A percentile compares a stretch with the other conserved stretches of the same genome.
Evolutionary conservation across 2,329 filamentous ascomycete genomes (phyloP).

Genomic region (Colletotrichum costaricense): DNA sequence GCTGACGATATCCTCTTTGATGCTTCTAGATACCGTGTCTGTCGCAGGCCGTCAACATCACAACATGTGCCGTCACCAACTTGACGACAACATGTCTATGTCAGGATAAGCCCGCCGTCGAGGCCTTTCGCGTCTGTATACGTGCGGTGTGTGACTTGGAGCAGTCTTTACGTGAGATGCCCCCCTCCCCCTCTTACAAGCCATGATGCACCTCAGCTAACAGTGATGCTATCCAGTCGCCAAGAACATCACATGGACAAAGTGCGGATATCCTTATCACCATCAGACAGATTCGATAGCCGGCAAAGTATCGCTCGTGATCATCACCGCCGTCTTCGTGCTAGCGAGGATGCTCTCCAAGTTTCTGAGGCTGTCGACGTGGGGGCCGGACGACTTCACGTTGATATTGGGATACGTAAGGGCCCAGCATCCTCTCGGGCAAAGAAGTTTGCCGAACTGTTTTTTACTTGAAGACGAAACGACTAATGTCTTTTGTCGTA

Average conservation of each 20-base stretch:
- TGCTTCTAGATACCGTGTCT: constrained; percentile 7
- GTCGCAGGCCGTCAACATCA: constrained; percentile 15
- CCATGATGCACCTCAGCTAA: too few species aligned
- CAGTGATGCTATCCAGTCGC: not conserved
- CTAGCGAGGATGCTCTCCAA: constrained; percentile 5
- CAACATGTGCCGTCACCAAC: constrained; percentile 11
- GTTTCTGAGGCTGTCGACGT: constrained; percentile 14
- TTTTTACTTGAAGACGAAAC: too few species aligned
- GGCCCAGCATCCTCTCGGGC: too few species aligned
- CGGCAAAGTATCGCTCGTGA: not conserved
- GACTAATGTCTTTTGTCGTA: too few species aligned
- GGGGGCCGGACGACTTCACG: constrained; percentile 19
- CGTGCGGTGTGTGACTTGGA: constrained; percentile 8
- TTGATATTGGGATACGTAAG: constrained; percentile 26
- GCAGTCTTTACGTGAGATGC: constrained; percentile 9
- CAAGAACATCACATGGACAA: constrained; percentile 25
- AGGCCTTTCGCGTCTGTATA: constrained; percentile 8
- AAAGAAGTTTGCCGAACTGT: too few species aligned
- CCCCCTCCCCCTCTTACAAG: too few species aligned
- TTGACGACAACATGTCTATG: constrained; percentile 18
- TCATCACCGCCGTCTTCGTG: constrained; percentile 14
- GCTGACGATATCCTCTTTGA: not conserved
- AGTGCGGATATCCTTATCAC: constrained; percentile 11
- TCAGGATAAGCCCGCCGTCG: constrained; percentile 1
- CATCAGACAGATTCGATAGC: not conserved